Conservation (phyloP, 208 protist genomes). For the Wallacemonas sp. region DNA sequence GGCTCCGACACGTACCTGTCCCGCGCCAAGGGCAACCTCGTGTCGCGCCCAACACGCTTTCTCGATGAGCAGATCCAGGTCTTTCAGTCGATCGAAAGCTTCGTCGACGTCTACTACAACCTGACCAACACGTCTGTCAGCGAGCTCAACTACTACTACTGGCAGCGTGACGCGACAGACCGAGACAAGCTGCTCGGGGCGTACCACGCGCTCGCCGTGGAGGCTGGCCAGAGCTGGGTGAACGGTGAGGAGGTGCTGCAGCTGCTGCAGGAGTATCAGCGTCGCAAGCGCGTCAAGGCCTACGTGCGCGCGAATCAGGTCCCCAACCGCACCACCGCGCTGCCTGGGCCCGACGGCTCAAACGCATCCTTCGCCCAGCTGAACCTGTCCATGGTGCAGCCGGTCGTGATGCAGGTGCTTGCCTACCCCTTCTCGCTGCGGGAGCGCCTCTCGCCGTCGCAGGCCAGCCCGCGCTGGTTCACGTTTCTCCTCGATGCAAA, state of each 20-base stretch:
- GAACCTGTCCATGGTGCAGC: slow-evolving; percentile 18
- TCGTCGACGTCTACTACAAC: slow-evolving; percentile 50
- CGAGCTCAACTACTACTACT: slow-evolving; percentile 51
- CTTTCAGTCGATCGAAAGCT: slow-evolving; percentile 39
- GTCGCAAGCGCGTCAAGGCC: slow-evolving; percentile 10
- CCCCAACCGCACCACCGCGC: not conserved
- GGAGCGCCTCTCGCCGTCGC: slow-evolving; percentile 26
- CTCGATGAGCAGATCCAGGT: slow-evolving; percentile 38
- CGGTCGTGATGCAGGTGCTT: slow-evolving; percentile 32
- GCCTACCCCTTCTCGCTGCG: slow-evolving; percentile 22
- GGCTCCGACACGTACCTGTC: slow-evolving; percentile 31
- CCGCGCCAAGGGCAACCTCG: slow-evolving; percentile 55
- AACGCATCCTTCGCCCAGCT: too few species aligned
- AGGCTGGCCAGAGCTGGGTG: not conserved
- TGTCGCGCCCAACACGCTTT: slow-evolving; percentile 43
- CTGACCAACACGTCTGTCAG: slow-evolving; percentile 43
- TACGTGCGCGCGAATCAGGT: not conserved
- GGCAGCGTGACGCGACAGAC: slow-evolving; percentile 6
- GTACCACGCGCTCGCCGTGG: not conserved
- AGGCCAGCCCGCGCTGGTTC: slow-evolving; percentile 13
- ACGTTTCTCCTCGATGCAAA: slow-evolving; percentile 21
- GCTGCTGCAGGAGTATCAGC: slow-evolving; percentile 13
- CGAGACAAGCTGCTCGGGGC: slow-evolving; percentile 5
- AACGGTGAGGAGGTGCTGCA: slow-evolving; percentile 12
- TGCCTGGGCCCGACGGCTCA: too few species aligned